Base-by-base conservation (phyloP, 2,329 filamentous ascomycete species). In the Fusarium xyrophilum region DNA sequence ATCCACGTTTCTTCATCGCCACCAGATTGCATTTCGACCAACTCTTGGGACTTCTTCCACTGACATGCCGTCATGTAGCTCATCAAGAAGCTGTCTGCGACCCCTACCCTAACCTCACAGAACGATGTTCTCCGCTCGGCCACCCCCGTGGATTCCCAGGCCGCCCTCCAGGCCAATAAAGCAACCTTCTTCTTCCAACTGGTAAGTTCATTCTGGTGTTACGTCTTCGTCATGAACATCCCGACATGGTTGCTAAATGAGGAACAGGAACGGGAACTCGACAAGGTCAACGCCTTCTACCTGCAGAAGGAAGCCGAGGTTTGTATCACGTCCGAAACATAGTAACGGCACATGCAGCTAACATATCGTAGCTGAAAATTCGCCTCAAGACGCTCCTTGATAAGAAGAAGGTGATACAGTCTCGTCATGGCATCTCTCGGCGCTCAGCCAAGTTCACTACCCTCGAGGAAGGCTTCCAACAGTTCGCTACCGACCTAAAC, bases 271-370 rank as follows among this genome's bases (percentile, higher is more conserved):
- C 90, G 96, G 74, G 96, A 99, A 80, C 88, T 99, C 57, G 96
- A 98, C 80, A 99, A 98, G 79, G 96, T 99, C 80, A 99, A 99
- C 80, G 93, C 89, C 17, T 97, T 97, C 80, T 99, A 99, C 78
- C 82, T 98, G 36, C 96, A 98, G 78, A 99, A 99, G 78, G 96
- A 99, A 81, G 94, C 93, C 54, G 96, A 99, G 88, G 93, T 97
- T 83, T 69, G 86, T 81, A 27, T 30, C 23, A 57, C 36, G 36
- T 7, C 38, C 17, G 10, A n/a, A 39, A 32, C 28, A 33, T 21
- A 21, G 28, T 12, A 33, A n/a, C 32, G 21, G 10, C 27, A 13
- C n/a, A 35, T 46, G 9, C 21, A 39, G 46, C 72, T 74, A 25
- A 75, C 61, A 39, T 14, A 25, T 14, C 13, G 71, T 74, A 97